Conservation (phyloP, 306 rosid genomes). For the Begonia loranthoides region DNA sequence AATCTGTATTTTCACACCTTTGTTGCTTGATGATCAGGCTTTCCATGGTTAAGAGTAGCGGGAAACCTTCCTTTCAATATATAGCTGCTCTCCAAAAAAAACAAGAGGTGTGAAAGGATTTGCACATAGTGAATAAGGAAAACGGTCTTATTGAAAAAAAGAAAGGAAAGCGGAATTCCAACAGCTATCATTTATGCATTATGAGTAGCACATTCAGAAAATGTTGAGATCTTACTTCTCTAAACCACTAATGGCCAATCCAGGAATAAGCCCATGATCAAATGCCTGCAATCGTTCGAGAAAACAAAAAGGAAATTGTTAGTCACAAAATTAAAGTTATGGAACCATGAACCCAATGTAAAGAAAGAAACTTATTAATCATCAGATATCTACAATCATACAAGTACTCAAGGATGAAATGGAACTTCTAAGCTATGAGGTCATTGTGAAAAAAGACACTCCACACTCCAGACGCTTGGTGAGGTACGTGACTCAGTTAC, state of each 20-base stretch:
- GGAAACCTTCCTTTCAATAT: constrained; percentile 73
- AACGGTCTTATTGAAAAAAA: too few relatives aligned
- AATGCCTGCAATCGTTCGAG: constrained; percentile 43
- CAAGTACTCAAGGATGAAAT: neutral
- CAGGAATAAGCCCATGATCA: constrained; percentile 79
- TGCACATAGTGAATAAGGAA: neutral
- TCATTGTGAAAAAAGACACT: too few relatives aligned
- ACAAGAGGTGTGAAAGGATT: constrained; percentile 13
- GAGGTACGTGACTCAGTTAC: too few relatives aligned
- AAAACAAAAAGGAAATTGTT: constrained; percentile 9
- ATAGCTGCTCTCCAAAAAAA: constrained; percentile 38
- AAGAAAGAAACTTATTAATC: constrained; percentile 10
- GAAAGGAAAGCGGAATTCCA: neutral
- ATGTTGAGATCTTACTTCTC: constrained; percentile 63
- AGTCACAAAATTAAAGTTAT: constrained; percentile 5
- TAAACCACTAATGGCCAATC: constrained; percentile 70
- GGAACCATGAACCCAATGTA: neutral
- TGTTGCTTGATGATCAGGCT: constrained; percentile 84
- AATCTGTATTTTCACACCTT: constrained; percentile 33
- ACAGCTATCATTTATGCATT: neutral
- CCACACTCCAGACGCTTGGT: too few relatives aligned
- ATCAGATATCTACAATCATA: constrained; percentile 2
- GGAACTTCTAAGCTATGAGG: too few relatives aligned
- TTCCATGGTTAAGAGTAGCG: constrained; percentile 77
- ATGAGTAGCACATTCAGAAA: constrained; percentile 13